A percentile compares a stretch with the other conserved stretches of the same genome.
phyloP scores from a whole-genome alignment of 495 filamentous ascomycete genomes.

The Lindgomyces ingoldianus region DNA sequence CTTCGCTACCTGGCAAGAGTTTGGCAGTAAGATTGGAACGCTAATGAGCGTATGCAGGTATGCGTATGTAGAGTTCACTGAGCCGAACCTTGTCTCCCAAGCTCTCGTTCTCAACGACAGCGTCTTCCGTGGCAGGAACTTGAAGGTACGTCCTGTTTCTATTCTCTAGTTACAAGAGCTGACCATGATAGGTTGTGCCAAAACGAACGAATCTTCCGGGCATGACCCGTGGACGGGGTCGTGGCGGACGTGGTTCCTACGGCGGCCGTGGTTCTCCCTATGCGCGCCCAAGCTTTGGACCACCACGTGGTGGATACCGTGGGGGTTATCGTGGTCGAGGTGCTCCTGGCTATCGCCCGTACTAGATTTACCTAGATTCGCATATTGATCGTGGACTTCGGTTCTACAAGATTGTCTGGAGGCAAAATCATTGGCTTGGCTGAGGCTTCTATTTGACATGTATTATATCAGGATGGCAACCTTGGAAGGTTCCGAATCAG shows the following conservation, averaged over 20 bases:
- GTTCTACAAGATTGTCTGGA: slow-evolving; percentile 2
- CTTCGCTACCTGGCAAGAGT: slow-evolving; percentile 55
- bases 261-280: slow-evolving; percentile 69
- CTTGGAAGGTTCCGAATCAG: not conserved
- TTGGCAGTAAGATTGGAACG: slow-evolving; percentile 50
- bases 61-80: slow-evolving; percentile 98
- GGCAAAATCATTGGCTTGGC: slow-evolving; percentile 2
- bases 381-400: slow-evolving; percentile 5
- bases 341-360: slow-evolving; percentile 77
- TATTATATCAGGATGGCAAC: slow-evolving; percentile 21
- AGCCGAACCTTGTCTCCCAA: slow-evolving; percentile 89
- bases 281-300: slow-evolving; percentile 50
- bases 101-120: slow-evolving; percentile 96
- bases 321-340: slow-evolving; percentile 75
- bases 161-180: slow-evolving; percentile 12
- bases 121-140: slow-evolving; percentile 87
- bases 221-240: slow-evolving; percentile 69
- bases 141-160: slow-evolving; percentile 66
- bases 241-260: slow-evolving; percentile 58
- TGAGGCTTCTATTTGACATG: slow-evolving; percentile 17
- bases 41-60: slow-evolving; percentile 69
- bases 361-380: slow-evolving; percentile 52
- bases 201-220: slow-evolving; percentile 98
- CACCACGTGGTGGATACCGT: slow-evolving; percentile 36
- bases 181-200: slow-evolving; percentile 69